Percentiles rank a stretch among this genome's conserved stretches.
Evolutionary conservation across 2,329 filamentous ascomycete species (phyloP).

Genomic region (Diaporthe sp.): DNA sequence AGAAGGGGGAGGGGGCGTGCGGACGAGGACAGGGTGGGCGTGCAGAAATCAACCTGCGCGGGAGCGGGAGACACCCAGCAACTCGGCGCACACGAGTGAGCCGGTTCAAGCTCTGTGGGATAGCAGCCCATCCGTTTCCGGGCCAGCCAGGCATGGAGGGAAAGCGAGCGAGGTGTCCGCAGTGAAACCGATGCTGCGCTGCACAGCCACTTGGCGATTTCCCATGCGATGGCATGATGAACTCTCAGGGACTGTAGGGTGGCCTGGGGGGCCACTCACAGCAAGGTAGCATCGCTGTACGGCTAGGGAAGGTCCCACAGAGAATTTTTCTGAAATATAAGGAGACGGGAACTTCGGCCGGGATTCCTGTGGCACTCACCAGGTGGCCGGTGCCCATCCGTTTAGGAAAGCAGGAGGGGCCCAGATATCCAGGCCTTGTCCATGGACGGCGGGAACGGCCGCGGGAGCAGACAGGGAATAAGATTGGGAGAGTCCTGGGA

Average conservation of each 20-base stretch:
- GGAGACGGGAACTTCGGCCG: conserved; percentile 28
- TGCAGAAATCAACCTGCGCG: conserved; percentile 6
- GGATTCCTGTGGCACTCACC: conserved; percentile 20
- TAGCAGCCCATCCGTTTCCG: not conserved
- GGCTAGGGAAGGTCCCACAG: conserved; percentile 31
- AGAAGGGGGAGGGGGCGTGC: conserved; percentile 12
- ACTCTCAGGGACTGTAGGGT: conserved; percentile 17
- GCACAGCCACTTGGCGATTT: conserved; percentile 32
- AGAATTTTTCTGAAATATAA: conserved; percentile 28
- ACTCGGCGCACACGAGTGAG: conserved; percentile 3
- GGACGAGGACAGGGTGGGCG: not conserved
- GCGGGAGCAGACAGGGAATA: conserved; percentile 21
- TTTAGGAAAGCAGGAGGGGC: not conserved
- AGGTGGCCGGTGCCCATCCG: not conserved
- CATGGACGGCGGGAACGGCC: conserved; percentile 8
- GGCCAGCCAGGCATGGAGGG: not conserved
- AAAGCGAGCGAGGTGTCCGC: conserved; percentile 12
- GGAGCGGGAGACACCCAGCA: not conserved
- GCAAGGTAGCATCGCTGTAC: conserved; percentile 26
- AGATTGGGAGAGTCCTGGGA: conserved; percentile 1
- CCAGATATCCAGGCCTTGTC: not conserved
- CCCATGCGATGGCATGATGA: conserved; percentile 28
- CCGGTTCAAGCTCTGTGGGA: conserved; percentile 19
- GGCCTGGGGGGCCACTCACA: conserved; percentile 1
- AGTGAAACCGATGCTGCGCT: conserved; percentile 33